A percentile compares a stretch with the other conserved stretches of the same genome.
Conservation (phyloP, 106 monocot species). For the Amphibolis antarctica region DNA sequence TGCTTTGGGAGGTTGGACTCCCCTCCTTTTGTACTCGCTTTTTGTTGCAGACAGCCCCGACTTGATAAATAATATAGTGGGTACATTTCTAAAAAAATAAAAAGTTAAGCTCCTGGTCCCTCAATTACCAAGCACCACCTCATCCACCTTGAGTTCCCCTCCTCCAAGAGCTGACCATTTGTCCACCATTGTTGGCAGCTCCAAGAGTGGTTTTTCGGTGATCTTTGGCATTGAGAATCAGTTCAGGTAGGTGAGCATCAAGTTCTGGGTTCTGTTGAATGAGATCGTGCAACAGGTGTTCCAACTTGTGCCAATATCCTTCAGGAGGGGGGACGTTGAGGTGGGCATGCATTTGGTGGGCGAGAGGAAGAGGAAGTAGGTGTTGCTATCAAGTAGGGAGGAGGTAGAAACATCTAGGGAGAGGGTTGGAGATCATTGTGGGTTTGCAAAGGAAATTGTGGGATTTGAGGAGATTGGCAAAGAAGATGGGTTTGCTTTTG, state of each 20-base stretch:
- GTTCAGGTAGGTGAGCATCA: conserved; percentile 58
- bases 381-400: no score
- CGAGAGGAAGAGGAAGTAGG: conserved; percentile 9
- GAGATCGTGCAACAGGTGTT: conserved; percentile 71
- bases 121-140: conserved; percentile 20
- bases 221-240: conserved; percentile 65
- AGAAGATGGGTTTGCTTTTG: background rate
- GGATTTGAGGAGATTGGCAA: conserved; percentile 1
- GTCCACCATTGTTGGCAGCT: background rate
- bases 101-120: no score
- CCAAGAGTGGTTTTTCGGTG: conserved; percentile 16
- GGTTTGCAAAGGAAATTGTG: conserved; percentile 8
- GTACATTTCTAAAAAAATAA: no score
- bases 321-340: conserved; percentile 10
- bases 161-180: conserved; percentile 7
- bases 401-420: conserved; percentile 16
- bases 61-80: no score
- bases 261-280: conserved; percentile 48
- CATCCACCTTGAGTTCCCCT: conserved; percentile 8
- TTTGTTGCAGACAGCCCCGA: no score
- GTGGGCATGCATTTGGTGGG: conserved; percentile 5
- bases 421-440: conserved; percentile 14
- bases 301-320: conserved; percentile 37
- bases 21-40: no score
- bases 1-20: no score